Base-by-base conservation (phyloP, 2,329 filamentous ascomycete species). In the Colletotrichum sp. region DNA sequence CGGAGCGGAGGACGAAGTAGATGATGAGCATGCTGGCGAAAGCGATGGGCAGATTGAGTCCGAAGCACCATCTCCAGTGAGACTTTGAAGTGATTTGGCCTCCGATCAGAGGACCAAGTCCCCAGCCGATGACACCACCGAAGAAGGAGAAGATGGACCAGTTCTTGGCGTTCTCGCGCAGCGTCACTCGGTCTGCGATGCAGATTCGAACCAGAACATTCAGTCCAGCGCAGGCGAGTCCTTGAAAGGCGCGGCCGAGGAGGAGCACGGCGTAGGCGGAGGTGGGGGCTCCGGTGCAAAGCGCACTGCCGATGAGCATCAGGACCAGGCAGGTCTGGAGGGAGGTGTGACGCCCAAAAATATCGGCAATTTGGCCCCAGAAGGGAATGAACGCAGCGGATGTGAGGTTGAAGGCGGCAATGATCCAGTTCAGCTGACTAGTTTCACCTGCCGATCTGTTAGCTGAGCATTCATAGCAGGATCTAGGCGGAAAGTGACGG, bases 61-160 rank as follows among this genome's bases (percentile, higher is more conserved):
- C 91, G 80, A 94, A 94, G 79, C 91, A 92, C 88, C 93, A 94
- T 65, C 92, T 85, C 92, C 92, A 94, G 77, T 87, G 88, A 5
- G 86, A 82, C 10, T 43, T 18, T 43, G 86, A 83, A 24, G 89
- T 89, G 14, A 92, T 84, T 73, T 89, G 90, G 1, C 87, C 92
- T 56, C 92, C 92, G 28, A 93, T 84, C 3, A 93, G 87, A 0
- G 92, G 92, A 0, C 92, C 92, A 13, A 92, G 78, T 2, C 88
- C 88, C 79, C 91, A 94, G 14, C 90, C 68, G 16, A 71, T 89
- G 7, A 92, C 79, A 0, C 92, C 92, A 9, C 87, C 88, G 2
- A 93, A 85, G 10, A 94, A 77, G 0, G 90, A 88, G 76, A 94
- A 93, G 9, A 91, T 82, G 3, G 90, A 90, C 84, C 89, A 92